phyloP scores from a whole-genome alignment of 1,139 yeast species.

The Yamadazyma sp. region DNA sequence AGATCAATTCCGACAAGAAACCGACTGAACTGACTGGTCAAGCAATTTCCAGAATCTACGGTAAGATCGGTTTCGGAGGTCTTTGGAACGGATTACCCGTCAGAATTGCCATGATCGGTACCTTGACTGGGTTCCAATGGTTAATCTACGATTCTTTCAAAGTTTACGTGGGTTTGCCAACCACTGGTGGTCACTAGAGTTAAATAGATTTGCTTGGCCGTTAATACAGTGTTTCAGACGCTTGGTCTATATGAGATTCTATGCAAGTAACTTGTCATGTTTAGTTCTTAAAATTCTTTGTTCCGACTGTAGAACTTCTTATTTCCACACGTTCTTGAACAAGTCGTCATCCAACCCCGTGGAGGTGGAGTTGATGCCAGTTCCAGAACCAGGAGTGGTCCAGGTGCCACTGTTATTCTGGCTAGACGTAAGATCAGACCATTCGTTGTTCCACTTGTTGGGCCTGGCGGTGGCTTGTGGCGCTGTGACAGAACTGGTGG shows the following conservation, averaged over 20 bases:
- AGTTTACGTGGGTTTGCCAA: constrained; percentile 86
- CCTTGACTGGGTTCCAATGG: constrained; percentile 97
- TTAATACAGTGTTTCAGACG: too few relatives aligned
- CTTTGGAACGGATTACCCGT: constrained; percentile 94
- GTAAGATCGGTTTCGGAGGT: constrained; percentile 81
- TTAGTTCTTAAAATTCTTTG: neutral
- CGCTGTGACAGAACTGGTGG: constrained; percentile 6
- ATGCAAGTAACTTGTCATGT: neutral
- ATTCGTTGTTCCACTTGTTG: constrained; percentile 36
- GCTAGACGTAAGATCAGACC: constrained; percentile 24
- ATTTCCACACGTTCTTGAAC: constrained; percentile 61
- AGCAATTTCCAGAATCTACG: constrained; percentile 73
- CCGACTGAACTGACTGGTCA: constrained; percentile 64
- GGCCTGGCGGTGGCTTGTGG: neutral
- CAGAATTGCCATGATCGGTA: constrained; percentile 95
- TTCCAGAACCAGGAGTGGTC: constrained; percentile 1
- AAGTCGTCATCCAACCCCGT: constrained; percentile 41
- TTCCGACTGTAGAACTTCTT: constrained; percentile 1
- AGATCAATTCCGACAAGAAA: constrained; percentile 74
- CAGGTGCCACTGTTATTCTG: neutral
- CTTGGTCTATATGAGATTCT: neutral
- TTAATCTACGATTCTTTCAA: constrained; percentile 92
- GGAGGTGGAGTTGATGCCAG: constrained; percentile 5
- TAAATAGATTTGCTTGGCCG: neutral
- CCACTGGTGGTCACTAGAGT: constrained; percentile 70